Conservation (phyloP, 2,329 filamentous ascomycete genomes). For the Cladophialophora bantiana region DNA sequence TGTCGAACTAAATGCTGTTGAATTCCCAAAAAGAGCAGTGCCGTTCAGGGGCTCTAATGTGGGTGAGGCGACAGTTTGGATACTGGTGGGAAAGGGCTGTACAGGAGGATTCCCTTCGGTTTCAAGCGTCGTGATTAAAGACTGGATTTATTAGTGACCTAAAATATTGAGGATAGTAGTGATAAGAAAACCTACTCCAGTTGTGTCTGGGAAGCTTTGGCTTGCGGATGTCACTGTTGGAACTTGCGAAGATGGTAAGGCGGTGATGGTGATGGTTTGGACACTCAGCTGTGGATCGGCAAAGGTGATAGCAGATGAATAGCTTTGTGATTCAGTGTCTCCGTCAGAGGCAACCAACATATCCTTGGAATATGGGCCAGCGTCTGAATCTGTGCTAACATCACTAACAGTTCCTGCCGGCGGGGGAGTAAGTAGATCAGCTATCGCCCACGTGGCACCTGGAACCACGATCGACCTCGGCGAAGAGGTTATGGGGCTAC, state of each 20-base stretch:
- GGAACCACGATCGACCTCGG: too few species aligned
- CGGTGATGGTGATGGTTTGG: conserved; percentile 34
- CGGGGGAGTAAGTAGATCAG: neutral
- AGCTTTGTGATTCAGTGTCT: conserved; percentile 14
- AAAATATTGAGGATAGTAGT: neutral
- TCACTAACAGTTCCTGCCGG: neutral
- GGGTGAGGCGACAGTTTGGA: conserved; percentile 34
- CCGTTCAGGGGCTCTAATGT: conserved; percentile 39
- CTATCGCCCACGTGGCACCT: neutral
- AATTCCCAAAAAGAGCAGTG: conserved; percentile 35
- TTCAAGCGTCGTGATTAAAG: conserved; percentile 38
- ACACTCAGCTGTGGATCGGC: conserved; percentile 35
- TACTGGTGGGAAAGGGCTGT: conserved; percentile 40
- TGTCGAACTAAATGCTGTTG: conserved; percentile 27
- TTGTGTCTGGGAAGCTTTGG: conserved; percentile 35
- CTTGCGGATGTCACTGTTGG: conserved; percentile 38
- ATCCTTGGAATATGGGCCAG: neutral
- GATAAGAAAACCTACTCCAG: conserved; percentile 31
- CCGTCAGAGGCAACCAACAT: conserved; percentile 1
- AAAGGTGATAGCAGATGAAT: conserved; percentile 34
- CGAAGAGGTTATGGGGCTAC: too few species aligned
- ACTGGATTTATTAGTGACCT: conserved; percentile 24
- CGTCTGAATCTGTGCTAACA: neutral
- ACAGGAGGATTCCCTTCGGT: conserved; percentile 39
- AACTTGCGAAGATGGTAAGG: conserved; percentile 30